phyloP scores from a whole-genome alignment of 1,139 yeast genomes.

The Yamadazyma friedrichii region DNA sequence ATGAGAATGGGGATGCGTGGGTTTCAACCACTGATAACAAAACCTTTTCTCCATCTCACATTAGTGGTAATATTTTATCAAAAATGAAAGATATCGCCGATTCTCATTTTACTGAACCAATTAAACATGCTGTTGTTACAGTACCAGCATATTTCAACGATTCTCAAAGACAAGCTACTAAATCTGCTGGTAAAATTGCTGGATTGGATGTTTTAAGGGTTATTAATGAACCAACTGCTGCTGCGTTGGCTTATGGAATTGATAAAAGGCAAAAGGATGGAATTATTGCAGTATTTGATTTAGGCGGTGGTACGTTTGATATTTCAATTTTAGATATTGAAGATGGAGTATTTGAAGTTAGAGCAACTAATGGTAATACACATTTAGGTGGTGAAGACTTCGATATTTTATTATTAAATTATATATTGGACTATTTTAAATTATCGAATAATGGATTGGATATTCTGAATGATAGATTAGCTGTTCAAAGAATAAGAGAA shows the following conservation, averaged over 20 bases:
- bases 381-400: conserved; percentile 85
- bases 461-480: conserved; percentile 41
- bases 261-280: conserved; percentile 52
- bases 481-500: conserved; percentile 67
- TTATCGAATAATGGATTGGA: conserved; percentile 35
- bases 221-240: conserved; percentile 80
- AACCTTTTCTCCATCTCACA: conserved; percentile 53
- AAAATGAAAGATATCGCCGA: conserved; percentile 62
- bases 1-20: conserved; percentile 65
- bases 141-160: conserved; percentile 83
- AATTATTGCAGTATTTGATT: conserved; percentile 70
- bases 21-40: conserved; percentile 38
- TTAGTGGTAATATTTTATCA: conserved; percentile 49
- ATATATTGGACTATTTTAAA: conserved; percentile 51
- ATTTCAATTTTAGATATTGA: conserved; percentile 77
- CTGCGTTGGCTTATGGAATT: conserved; percentile 77
- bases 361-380: conserved; percentile 83
- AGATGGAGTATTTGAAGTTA: conserved; percentile 77
- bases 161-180: conserved; percentile 76
- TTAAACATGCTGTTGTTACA: conserved; percentile 68
- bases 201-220: conserved; percentile 70
- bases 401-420: conserved; percentile 58
- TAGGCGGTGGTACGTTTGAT: conserved; percentile 86
- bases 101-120: conserved; percentile 33
- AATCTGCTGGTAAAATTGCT: conserved; percentile 64